These are phyloP conservation scores for Achaetomium macrosporum DNA, from an alignment of 2,329 filamentous ascomycete species.

Conservation along the genomic window DNA sequence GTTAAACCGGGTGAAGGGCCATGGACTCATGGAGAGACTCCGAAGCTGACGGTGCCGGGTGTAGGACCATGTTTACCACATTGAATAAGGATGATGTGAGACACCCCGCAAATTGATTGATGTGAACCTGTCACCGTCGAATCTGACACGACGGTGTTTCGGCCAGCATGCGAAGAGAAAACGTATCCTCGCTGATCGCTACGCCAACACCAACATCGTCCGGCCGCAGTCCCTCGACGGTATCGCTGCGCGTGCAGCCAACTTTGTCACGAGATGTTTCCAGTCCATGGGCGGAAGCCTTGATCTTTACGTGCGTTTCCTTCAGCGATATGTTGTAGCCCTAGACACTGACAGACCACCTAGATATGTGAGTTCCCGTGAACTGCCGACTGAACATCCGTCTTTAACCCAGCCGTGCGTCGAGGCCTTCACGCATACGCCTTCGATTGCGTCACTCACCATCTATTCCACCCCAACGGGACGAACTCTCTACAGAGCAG, in stretches of 20 bases:
- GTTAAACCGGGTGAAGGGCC: conserved; percentile 8
- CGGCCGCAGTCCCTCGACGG: conserved; percentile 48
- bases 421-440: conserved; percentile 58
- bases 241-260: conserved; percentile 50
- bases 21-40: no score
- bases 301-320: conserved; percentile 54
- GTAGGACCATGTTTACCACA: conserved; percentile 48
- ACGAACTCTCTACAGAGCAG: conserved; percentile 51
- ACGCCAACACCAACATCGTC: conserved; percentile 63
- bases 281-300: conserved; percentile 40
- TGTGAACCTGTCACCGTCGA: no score
- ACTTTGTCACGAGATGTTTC: conserved; percentile 50
- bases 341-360: conserved; percentile 8
- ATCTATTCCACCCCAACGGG: conserved; percentile 63
- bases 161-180: conserved; percentile 54
- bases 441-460: conserved; percentile 62
- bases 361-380: conserved; percentile 18
- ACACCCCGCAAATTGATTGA: neutral
- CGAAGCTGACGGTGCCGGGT: neutral
- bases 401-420: neutral
- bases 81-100: conserved; percentile 48
- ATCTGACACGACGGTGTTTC: neutral
- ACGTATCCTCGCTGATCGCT: conserved; percentile 58
- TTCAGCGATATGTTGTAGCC: conserved; percentile 6
- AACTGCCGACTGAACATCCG: neutral